These are phyloP conservation scores for Mortierella sp. DNA, from an alignment of 371 early-diverging fungal species.

Conservation along the genomic window DNA sequence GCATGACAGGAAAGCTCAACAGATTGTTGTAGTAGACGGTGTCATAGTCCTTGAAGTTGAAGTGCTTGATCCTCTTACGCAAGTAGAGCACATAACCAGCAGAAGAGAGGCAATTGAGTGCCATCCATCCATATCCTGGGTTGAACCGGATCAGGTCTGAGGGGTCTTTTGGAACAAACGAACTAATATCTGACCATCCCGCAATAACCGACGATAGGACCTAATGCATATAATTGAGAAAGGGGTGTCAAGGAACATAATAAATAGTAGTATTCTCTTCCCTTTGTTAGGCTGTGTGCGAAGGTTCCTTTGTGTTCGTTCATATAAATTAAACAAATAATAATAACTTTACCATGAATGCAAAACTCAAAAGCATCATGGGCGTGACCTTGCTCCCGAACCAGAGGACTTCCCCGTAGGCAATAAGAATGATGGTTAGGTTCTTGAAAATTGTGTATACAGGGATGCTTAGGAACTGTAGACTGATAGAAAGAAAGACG, in stretches of 20 bases:
- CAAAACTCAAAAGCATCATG: conserved; percentile 87
- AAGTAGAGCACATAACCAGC: conserved; percentile 92
- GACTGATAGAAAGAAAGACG: no score
- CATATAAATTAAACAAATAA: not conserved
- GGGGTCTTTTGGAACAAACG: conserved; percentile 38
- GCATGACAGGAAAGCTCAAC: conserved; percentile 88
- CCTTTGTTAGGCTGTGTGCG: no score
- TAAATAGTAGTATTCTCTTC: no score
- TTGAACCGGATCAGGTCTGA: conserved; percentile 50
- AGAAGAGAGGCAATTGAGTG: conserved; percentile 90
- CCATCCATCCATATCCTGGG: conserved; percentile 94
- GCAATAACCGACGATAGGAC: conserved; percentile 93
- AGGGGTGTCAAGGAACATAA: not conserved
- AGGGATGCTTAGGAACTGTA: conserved; percentile 94
- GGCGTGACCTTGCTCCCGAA: conserved; percentile 83
- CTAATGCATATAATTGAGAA: conserved; percentile 38
- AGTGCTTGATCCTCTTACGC: conserved; percentile 87
- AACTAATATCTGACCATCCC: conserved; percentile 79
- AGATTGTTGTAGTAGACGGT: conserved; percentile 97
- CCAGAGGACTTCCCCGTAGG: conserved; percentile 91
- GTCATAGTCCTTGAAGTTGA: conserved; percentile 94
- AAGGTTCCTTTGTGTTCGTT: no score
- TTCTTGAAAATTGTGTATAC: conserved; percentile 99
- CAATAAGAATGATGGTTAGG: conserved; percentile 96
- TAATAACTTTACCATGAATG: conserved; percentile 77